Base-by-base conservation (phyloP, 2,329 filamentous ascomycete species). In the Neurospora sp. region DNA sequence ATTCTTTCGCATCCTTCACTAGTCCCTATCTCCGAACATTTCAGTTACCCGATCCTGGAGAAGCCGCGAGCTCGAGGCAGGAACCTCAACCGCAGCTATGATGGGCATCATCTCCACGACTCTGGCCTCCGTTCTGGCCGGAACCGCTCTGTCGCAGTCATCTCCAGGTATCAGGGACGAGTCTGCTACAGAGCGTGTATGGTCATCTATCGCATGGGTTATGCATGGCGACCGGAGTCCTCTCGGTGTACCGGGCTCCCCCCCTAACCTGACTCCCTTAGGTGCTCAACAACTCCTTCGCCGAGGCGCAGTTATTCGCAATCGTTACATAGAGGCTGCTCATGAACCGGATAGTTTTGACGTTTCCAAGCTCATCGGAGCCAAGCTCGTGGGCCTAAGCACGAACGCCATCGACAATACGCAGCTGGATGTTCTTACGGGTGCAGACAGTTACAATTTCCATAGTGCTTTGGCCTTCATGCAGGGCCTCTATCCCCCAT, bases 401-500 rank as follows among this genome's bases (percentile, higher is more conserved):
- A 67, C 73, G 8, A 76, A 83, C 70, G 78, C 79, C n/a, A 81
- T 88, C 66, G 81, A 87, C 74, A 86, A 85, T 70, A 74, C 70
- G 2, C 82, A 87, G 73, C 74, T 88, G 19, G 76, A 77, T 39
- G 74, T 86, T 40, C 72, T 80, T 39, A 81, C 82, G 23, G 81
- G 77, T 41, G 76, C 79, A 4, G 81, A 84, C 67, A 77, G 79
- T 36, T 84, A 81, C 75, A 76, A 94, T 39, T 86, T 88, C 68
- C 89, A 86, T 71, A 89, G 92, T 2, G 92, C 92, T 40, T 82
- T 87, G 68, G 92, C 90, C 0, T 96, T 97, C 79, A 81, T 96
- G 74, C 93, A 97, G 78, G 93, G 91, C 4, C 83, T 97, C 4
- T 97, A 97, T 77, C 93, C 93, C 2, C 92, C 92, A 0, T 84